Base-by-base conservation (phyloP, 192 early-diverging fungal species). In the Dissophora ornata region DNA sequence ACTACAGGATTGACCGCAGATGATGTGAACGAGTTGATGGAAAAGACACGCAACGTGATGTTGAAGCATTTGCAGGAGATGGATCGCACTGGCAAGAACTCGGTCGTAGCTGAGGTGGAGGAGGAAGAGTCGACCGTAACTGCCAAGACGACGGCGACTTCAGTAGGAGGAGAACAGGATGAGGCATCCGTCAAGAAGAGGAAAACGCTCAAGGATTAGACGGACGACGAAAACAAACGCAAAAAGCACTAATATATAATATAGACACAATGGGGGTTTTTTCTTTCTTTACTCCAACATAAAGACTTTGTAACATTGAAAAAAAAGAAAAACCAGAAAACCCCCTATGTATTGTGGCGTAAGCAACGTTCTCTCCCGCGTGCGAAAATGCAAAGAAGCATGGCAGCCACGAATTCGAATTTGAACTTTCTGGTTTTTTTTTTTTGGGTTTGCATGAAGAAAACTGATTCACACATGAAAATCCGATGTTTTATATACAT, bases 61-160 rank as follows among this genome's bases (percentile, higher is more conserved):
- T 38, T 85, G 59, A 66, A 53, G 15, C 66, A 81, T 33, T 57
- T 85, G n/a, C 82, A 59, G 41, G 82, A 88, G 30, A 88, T 88
- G 62, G 77, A 80, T 54, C 29, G 21, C 15, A 3, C 3, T 8
- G 11, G 13, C 44, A 45, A 45, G 36, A 5, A 38, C 12, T 9
- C 44, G 12, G 36, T 38, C 4, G 18, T 16, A n/a, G 44, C 12
- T 5, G 44, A 45, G 44, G 18, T 45, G 12, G 15, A 6, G 18
- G 12, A 10, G n/a, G 44, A 45, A 16, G 52, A 36, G 12, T 4
- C 33, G 33, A 55, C 29, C 32, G n/a, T n/a, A 1, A 56, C 51
- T 18, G 36, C 57, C 28, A 71, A 71, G 60, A 62, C 62, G 5
- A 58, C 61, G 19, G 62, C 70, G 9, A 65, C 62, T 1, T 69